Base-by-base conservation (phyloP, 148 eudicot genomes). In the Silene latifolia region DNA sequence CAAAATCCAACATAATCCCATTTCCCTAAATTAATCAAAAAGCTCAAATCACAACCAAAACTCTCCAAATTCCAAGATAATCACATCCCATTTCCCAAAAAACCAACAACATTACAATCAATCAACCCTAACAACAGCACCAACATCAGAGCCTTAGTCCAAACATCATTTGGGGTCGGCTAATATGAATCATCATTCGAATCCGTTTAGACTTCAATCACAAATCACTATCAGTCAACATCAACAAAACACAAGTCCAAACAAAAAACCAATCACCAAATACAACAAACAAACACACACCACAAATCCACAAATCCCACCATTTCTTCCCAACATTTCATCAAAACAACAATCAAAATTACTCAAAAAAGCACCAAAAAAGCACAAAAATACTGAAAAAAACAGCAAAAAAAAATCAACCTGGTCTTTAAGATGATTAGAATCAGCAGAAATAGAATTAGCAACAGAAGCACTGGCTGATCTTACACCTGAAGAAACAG, bases 401-500 rank as follows among this genome's bases (percentile, higher is more conserved):
- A 10, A 6, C 72, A 75, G 44, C 68, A 67, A 71, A 46, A 70
- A 39, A 4, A 42, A 17, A 32, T 32, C 35, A 54, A 96, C 99
- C 99, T 96, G 99, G 87, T 96, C 98, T 75, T 89, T 95, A 60
- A 71, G 83, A 20, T 76, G 94, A 63, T 86, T 87, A 27, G 87
- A 76, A 74, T 90, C 88, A 3, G 82, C 54, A 72, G 92, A 76
- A 73, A 93, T 86, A 3, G 96, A 87, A 27, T 88, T 88, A 66
- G 98, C 90, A 71, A 95, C 93, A 44, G 99, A 87, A 19, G 91
- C 92, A 70, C 89, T 84, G 48, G 98, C 98, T 35, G 95, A 92
- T 78, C 94, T 86, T 20, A 96, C 98, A 86, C 93, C 96, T 48
- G 98, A 82, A 68, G 99, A 93, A 59, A 92, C 99, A 48, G 97